phyloP scores from a whole-genome alignment of 2,329 filamentous ascomycete species.

The Trichoderma sp. region DNA sequence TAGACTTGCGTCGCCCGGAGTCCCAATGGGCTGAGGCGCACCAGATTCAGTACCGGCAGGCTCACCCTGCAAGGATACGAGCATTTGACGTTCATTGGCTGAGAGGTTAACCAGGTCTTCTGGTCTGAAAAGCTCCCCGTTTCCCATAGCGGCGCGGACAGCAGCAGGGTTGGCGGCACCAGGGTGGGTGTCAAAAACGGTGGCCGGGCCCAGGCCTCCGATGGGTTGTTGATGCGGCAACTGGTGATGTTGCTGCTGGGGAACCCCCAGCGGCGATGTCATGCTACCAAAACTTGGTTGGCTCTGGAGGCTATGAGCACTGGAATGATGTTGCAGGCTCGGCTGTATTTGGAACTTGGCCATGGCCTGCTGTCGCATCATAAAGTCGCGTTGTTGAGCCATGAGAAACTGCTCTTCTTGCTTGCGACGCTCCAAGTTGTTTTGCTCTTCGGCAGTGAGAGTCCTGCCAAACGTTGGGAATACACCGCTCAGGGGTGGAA shows the following conservation, averaged over 20 bases:
- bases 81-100: conserved; percentile 51
- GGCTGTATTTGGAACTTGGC: conserved; percentile 63
- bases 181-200: conserved; percentile 66
- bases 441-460: conserved; percentile 94
- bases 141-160: conserved; percentile 29
- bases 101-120: conserved; percentile 71
- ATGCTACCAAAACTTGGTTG: conserved; percentile 97
- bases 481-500: conserved; percentile 86
- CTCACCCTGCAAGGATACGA: conserved; percentile 39
- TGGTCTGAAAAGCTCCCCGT: conserved; percentile 58
- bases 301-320: conserved; percentile 91
- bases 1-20: conserved; percentile 35
- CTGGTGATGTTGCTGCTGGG: conserved; percentile 32
- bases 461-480: conserved; percentile 97
- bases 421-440: conserved; percentile 91
- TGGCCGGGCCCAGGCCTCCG: conserved; percentile 58
- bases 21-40: conserved; percentile 40
- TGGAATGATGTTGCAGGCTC: conserved; percentile 84
- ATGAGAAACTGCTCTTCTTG: conserved; percentile 98
- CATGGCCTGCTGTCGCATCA: conserved; percentile 80
- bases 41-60: conserved; percentile 23
- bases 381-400: conserved; percentile 90
- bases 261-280: conserved; percentile 72
- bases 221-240: conserved; percentile 47
- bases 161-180: conserved; percentile 26